These are phyloP conservation scores for Amphicarpaea edgeworthii DNA, from an alignment of 306 rosid genomes.

Conservation along the genomic window DNA sequence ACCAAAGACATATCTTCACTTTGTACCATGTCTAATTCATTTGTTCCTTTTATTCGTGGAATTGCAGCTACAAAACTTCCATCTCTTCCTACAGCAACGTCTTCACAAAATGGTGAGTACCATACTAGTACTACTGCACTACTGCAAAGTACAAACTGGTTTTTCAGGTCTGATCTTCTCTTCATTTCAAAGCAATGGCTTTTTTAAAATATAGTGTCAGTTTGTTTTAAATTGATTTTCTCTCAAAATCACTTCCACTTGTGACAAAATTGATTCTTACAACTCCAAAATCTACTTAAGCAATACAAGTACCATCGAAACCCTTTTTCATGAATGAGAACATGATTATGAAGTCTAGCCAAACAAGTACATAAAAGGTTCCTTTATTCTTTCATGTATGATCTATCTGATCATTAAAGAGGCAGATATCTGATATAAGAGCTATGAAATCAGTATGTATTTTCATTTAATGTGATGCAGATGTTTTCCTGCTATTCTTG, in stretches of 20 bases:
- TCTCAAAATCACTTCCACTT: not conserved
- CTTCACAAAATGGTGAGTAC: conserved; percentile 61
- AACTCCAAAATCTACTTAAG: not conserved
- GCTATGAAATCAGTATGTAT: conserved; percentile 3
- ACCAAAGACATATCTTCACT: conserved; percentile 23
- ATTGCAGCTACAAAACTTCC: conserved; percentile 63
- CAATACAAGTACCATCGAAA: not conserved
- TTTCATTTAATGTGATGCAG: not conserved
- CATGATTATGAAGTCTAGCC: not conserved
- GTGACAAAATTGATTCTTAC: not conserved
- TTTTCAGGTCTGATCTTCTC: conserved; percentile 22
- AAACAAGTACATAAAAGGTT: not conserved
- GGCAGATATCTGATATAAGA: not conserved
- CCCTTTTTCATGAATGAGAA: not conserved
- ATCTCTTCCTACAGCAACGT: conserved; percentile 61
- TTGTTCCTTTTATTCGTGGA: conserved; percentile 26
- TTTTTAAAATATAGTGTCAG: conserved; percentile 1
- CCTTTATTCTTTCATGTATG: not conserved
- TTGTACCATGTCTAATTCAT: conserved; percentile 9
- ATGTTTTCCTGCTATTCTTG: not conserved
- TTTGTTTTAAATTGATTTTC: not conserved
- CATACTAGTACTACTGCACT: not conserved
- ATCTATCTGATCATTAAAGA: not conserved
- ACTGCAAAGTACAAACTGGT: conserved; percentile 2
- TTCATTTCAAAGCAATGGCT: conserved; percentile 12